phyloP scores from a whole-genome alignment of 371 early-diverging fungal genomes.

The Neoconidiobolus thromboides region DNA sequence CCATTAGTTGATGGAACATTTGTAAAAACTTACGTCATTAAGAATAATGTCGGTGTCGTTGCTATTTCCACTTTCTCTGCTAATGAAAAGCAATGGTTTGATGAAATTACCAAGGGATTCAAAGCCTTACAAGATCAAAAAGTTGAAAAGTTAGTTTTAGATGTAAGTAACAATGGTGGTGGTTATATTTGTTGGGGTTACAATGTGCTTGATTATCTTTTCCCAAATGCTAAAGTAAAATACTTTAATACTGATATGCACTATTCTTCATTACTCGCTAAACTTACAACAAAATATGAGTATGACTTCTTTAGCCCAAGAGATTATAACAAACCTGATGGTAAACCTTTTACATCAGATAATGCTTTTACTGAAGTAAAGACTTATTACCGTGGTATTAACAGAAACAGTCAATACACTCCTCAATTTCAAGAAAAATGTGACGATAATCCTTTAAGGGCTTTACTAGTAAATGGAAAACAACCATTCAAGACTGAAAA shows the following conservation, averaged over 20 bases:
- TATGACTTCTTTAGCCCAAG: neutral
- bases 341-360: neutral
- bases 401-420: neutral
- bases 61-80: neutral
- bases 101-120: neutral
- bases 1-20: neutral
- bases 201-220: constrained; percentile 15
- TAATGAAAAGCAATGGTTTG: neutral
- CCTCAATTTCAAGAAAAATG: neutral
- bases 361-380: neutral
- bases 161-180: constrained; percentile 16
- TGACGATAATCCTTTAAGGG: neutral
- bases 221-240: constrained; percentile 6
- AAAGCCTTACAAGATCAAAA: constrained; percentile 4
- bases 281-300: neutral
- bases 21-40: neutral
- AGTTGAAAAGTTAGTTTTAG: constrained; percentile 12
- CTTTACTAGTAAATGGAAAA: neutral
- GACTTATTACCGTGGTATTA: neutral
- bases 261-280: neutral
- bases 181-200: constrained; percentile 18
- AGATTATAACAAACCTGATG: neutral
- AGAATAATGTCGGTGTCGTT: neutral
- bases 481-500: neutral
- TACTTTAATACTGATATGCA: constrained; percentile 3